Conservation (phyloP, 148 eudicot genomes). For the Rhododendron molle region DNA sequence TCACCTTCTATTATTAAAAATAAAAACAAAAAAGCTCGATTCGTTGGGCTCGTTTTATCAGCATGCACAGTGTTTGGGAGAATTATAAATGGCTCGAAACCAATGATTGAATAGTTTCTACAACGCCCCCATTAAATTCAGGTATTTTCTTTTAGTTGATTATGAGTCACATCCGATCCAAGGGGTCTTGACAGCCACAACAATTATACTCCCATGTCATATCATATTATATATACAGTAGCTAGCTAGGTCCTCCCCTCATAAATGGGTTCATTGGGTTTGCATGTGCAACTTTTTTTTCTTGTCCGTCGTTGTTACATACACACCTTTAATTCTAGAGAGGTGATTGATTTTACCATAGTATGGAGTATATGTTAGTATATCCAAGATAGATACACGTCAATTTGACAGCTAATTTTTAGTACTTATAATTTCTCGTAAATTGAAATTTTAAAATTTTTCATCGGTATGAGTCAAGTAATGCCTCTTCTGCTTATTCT, state of each 20-base stretch:
- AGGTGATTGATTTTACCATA: not conserved
- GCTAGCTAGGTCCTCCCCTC: conserved; percentile 1
- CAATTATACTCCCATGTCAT: not conserved
- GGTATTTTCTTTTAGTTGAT: not conserved
- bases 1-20: not conserved
- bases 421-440: not conserved
- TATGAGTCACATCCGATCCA: not conserved
- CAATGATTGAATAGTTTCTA: not conserved
- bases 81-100: not conserved
- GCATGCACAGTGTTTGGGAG: not conserved
- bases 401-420: not conserved
- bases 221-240: too few relatives aligned
- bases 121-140: not conserved
- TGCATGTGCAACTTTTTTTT: not conserved
- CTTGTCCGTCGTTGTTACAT: not conserved
- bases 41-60: not conserved
- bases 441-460: not conserved
- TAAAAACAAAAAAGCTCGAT: too few relatives aligned
- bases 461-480: not conserved
- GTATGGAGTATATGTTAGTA: too few relatives aligned
- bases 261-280: not conserved
- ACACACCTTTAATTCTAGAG: not conserved
- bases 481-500: not conserved
- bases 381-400: not conserved
- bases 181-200: too few relatives aligned